Evolutionary conservation across 1,284 basidiomycete genomes (phyloP).

Genomic region (Earliella scabrosa): DNA sequence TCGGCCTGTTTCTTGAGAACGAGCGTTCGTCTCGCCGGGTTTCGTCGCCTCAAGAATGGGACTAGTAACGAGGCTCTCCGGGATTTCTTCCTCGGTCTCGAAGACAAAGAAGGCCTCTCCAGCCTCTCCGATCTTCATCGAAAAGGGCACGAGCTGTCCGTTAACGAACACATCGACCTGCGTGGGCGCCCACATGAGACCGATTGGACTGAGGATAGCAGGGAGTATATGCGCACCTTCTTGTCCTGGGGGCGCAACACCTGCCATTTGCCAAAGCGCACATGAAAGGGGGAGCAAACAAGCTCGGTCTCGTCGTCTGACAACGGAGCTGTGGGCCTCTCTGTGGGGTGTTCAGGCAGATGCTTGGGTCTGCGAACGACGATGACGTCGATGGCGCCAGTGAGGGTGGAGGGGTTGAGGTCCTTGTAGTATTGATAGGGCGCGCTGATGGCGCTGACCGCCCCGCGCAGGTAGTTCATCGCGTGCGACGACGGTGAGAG

Average conservation of each 20-base stretch:
- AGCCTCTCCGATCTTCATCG: slow-evolving; percentile 99
- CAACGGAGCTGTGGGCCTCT: slow-evolving; percentile 12
- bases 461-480: slow-evolving; percentile 85
- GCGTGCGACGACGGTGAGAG: slow-evolving; percentile 13
- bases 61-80: slow-evolving; percentile 92
- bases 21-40: slow-evolving; percentile 41
- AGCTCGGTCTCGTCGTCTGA: slow-evolving; percentile 73
- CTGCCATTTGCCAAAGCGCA: slow-evolving; percentile 98
- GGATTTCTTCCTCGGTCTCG: slow-evolving; percentile 94
- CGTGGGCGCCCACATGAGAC: not conserved
- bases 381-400: slow-evolving; percentile 97
- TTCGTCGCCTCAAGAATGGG: slow-evolving; percentile 79
- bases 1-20: slow-evolving; percentile 36
- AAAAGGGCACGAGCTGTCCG: slow-evolving; percentile 83
- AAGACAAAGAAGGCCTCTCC: slow-evolving; percentile 99
- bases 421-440: slow-evolving; percentile 89
- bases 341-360: slow-evolving; percentile 15
- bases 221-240: slow-evolving; percentile 58
- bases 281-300: slow-evolving; percentile 96
- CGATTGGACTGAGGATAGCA: not conserved
- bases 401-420: slow-evolving; percentile 90
- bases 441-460: slow-evolving; percentile 78
- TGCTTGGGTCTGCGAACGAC: slow-evolving; percentile 75
- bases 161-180: slow-evolving; percentile 87
- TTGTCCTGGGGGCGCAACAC: slow-evolving; percentile 95